phyloP scores from a whole-genome alignment of 345 rosid species.

The Lepidium sativum region DNA sequence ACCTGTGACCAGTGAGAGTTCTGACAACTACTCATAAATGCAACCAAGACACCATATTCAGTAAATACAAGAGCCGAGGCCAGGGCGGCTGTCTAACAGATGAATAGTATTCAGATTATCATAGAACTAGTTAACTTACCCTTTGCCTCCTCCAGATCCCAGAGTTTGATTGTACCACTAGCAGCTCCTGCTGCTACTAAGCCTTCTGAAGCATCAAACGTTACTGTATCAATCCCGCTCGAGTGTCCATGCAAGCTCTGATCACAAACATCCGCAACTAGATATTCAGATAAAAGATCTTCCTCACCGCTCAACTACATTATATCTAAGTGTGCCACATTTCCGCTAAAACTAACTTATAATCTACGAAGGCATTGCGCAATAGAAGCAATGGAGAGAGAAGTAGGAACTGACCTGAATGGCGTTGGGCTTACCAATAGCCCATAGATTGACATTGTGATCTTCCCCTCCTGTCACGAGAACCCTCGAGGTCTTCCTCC shows the following conservation, averaged over 20 bases:
- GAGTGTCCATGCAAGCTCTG: conserved; percentile 95
- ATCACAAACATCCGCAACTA: conserved; percentile 12
- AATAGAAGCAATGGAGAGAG: neutral
- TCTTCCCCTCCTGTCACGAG: conserved; percentile 99
- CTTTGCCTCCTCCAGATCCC: conserved; percentile 99
- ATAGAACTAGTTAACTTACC: conserved; percentile 40
- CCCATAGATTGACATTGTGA: conserved; percentile 97
- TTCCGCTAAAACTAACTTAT: neutral
- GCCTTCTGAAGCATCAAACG: conserved; percentile 85
- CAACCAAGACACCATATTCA: conserved; percentile 1
- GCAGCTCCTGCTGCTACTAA: conserved; percentile 98
- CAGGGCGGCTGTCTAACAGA: neutral
- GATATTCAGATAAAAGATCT: conserved; percentile 1
- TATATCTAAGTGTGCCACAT: neutral
- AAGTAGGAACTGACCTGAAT: conserved; percentile 59
- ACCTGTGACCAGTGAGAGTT: conserved; percentile 93
- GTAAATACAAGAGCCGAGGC: neutral
- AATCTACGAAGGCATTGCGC: neutral
- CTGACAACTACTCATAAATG: conserved; percentile 59
- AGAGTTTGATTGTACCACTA: conserved; percentile 92
- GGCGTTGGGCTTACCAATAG: conserved; percentile 99
- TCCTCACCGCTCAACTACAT: neutral
- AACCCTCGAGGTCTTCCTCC: conserved; percentile 92
- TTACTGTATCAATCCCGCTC: conserved; percentile 94
- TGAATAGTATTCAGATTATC: neutral